Conservation (phyloP, 805 yeast genomes). For the Myxozyma sirexii region DNA sequence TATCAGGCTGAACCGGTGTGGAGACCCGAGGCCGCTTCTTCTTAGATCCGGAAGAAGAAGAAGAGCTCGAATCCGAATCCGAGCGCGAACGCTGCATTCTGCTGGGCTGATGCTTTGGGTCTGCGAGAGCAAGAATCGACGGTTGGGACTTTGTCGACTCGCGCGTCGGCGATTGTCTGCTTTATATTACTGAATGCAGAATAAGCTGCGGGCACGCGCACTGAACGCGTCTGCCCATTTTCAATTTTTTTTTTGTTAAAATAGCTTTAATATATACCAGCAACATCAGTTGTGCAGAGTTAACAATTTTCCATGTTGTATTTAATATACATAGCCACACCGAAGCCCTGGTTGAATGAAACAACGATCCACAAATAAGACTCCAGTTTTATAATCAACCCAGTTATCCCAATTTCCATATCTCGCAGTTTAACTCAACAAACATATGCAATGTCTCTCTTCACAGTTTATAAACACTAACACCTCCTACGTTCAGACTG, state of each 20-base stretch:
- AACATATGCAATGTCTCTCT: too few species aligned
- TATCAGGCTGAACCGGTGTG: background rate
- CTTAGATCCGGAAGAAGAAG: background rate
- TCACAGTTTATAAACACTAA: conserved; percentile 11
- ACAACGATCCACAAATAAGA: background rate
- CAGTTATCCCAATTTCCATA: background rate
- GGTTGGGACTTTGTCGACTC: too few species aligned
- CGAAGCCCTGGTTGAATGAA: background rate
- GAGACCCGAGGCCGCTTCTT: background rate
- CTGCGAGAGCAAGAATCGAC: too few species aligned
- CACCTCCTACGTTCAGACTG: conserved; percentile 23
- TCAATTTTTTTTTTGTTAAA: background rate
- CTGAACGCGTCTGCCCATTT: background rate
- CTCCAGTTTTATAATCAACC: background rate
- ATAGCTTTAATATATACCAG: background rate
- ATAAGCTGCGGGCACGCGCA: background rate
- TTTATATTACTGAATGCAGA: background rate
- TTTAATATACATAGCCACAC: background rate
- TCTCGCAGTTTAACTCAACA: too few species aligned
- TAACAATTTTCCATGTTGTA: too few species aligned
- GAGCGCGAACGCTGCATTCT: conserved; percentile 7
- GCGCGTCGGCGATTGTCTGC: background rate
- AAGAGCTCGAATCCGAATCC: conserved; percentile 3
- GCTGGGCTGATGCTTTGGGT: background rate
- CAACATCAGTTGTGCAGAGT: background rate